phyloP scores from a whole-genome alignment of 1,139 yeast genomes.

The Taphrina communis region DNA sequence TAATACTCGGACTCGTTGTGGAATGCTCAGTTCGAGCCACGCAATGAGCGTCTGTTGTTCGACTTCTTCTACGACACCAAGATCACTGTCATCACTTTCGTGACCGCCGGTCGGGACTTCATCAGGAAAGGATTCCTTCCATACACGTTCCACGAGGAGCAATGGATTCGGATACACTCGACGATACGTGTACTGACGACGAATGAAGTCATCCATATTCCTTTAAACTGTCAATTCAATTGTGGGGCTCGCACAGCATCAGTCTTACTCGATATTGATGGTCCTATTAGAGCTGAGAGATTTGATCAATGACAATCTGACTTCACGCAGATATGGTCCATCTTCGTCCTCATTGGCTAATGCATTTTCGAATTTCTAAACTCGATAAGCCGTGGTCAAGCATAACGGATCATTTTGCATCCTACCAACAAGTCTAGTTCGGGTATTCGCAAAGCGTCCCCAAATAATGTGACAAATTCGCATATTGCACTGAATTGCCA shows the following conservation, averaged over 20 bases:
- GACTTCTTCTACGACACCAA: slow-evolving; percentile 35
- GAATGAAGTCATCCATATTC: slow-evolving; percentile 40
- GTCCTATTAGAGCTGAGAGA: slow-evolving; percentile 35
- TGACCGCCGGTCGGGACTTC: background rate
- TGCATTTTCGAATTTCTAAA: slow-evolving; percentile 14
- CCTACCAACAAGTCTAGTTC: slow-evolving; percentile 15
- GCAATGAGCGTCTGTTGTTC: slow-evolving; percentile 11
- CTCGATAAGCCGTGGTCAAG: background rate
- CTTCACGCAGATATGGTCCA: slow-evolving; percentile 20
- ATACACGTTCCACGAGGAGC: slow-evolving; percentile 18
- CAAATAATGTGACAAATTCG: slow-evolving; percentile 33
- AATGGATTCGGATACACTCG: slow-evolving; percentile 31
- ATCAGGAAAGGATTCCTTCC: slow-evolving; percentile 21
- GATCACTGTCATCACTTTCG: slow-evolving; percentile 21
- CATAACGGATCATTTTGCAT: background rate
- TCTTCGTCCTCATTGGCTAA: slow-evolving; percentile 9
- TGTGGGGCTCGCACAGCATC: no score
- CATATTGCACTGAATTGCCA: slow-evolving; percentile 36
- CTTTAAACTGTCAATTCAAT: background rate
- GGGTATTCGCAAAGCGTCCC: slow-evolving; percentile 13
- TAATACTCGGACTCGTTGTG: slow-evolving; percentile 14
- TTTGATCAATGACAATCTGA: slow-evolving; percentile 22
- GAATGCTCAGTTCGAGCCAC: slow-evolving; percentile 5
- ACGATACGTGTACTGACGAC: slow-evolving; percentile 36
- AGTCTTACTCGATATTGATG: slow-evolving; percentile 19